A percentile compares a stretch with the other conserved stretches of the same genome.
These are phyloP conservation scores for Pseudozyma thailandica DNA, from an alignment of 1,284 basidiomycete genomes.

Conservation along the genomic window DNA sequence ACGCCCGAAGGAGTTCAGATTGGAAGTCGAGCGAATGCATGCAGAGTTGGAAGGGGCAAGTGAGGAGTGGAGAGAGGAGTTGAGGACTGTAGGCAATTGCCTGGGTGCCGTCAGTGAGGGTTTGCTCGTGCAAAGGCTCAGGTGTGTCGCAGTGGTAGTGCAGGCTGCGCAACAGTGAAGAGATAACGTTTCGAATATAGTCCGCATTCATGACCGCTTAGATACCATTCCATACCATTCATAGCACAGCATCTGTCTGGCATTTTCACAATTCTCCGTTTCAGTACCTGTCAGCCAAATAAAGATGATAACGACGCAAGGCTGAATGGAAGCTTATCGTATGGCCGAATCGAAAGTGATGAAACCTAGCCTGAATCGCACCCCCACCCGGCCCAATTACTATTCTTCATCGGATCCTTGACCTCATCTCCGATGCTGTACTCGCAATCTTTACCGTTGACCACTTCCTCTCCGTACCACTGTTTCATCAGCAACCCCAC, in stretches of 20 bases:
- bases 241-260: no score
- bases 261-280: no score
- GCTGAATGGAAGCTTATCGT: no score
- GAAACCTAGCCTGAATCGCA: constrained; percentile 54
- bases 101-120: constrained; percentile 43
- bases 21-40: constrained; percentile 37
- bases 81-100: constrained; percentile 30
- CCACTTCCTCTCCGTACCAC: constrained; percentile 58
- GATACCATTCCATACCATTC: no score
- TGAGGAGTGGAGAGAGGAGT: constrained; percentile 25
- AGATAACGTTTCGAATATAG: background rate
- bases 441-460: constrained; percentile 53
- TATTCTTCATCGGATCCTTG: constrained; percentile 29
- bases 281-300: no score
- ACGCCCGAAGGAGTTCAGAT: constrained; percentile 34
- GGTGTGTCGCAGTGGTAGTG: constrained; percentile 16
- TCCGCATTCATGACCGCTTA: background rate
- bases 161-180: constrained; percentile 26
- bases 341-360: background rate
- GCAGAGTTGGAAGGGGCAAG: background rate
- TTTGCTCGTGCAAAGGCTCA: constrained; percentile 12
- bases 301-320: no score
- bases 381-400: constrained; percentile 63
- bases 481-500: constrained; percentile 54
- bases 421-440: constrained; percentile 9